Conservation (phyloP, 2,329 filamentous ascomycete species). For the Plectosphaerella sp. region DNA sequence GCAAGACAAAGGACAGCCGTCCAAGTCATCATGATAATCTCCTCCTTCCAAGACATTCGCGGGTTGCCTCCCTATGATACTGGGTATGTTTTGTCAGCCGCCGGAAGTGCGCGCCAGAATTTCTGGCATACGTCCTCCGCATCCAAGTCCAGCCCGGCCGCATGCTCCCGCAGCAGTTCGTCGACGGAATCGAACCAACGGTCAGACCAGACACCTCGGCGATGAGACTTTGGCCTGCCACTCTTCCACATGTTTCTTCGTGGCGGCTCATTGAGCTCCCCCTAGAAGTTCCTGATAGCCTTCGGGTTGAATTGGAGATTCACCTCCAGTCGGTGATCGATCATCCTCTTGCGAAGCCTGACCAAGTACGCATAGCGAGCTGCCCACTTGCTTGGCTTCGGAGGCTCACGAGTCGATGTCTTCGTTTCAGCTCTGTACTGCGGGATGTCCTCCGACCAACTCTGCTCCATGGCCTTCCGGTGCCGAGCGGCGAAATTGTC, state of each 20-base stretch:
- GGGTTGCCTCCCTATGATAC: too few species aligned
- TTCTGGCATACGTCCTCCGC: not conserved
- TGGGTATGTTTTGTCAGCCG: too few species aligned
- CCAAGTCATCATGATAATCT: not conserved
- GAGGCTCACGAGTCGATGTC: not conserved
- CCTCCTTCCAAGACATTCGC: not conserved
- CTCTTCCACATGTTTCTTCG: not conserved
- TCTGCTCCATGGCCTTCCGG: conserved; percentile 16
- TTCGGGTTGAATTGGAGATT: not conserved
- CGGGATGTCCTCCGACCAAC: not conserved
- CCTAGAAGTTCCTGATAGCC: conserved; percentile 1
- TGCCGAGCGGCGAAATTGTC: conserved; percentile 13
- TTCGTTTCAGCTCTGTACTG: not conserved
- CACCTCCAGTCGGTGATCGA: not conserved
- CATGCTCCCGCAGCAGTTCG: not conserved
- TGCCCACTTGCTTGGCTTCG: conserved; percentile 9
- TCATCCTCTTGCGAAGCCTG: conserved; percentile 13
- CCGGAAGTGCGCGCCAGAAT: too few species aligned
- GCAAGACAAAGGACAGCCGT: too few species aligned
- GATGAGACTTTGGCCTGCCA: not conserved
- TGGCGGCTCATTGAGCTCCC: conserved; percentile 2
- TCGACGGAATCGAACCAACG: not conserved
- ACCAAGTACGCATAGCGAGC: conserved; percentile 16
- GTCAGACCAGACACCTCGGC: not conserved
- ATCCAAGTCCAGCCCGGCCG: not conserved